Evolutionary conservation across 352 stramenopile genomes (phyloP).

Genomic region (Phytophthora chlamydospora): DNA sequence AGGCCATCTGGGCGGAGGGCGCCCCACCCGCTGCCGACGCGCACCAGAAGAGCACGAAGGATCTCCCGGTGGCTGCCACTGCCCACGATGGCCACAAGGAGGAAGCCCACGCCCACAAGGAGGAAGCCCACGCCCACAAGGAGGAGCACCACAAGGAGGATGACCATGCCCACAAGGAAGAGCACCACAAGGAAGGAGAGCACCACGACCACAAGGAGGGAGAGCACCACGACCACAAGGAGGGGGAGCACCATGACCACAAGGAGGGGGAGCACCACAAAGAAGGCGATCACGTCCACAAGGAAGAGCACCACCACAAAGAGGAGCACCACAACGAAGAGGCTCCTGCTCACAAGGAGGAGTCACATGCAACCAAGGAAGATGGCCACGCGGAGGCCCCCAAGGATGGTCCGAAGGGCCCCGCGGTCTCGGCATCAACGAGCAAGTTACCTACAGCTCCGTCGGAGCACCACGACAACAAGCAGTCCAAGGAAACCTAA

Average conservation of each 20-base stretch:
- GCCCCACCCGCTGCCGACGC: constrained; percentile 15
- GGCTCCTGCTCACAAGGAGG: constrained; percentile 11
- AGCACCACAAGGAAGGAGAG: background rate
- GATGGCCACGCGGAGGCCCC: constrained; percentile 24
- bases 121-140: background rate
- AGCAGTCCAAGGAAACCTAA: constrained; percentile 29
- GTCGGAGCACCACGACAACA: constrained; percentile 22
- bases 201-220: constrained; percentile 5
- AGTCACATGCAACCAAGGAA: constrained; percentile 19
- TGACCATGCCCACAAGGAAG: background rate
- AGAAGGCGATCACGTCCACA: constrained; percentile 12
- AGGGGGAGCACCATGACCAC: constrained; percentile 8
- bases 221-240: constrained; percentile 4
- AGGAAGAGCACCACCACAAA: constrained; percentile 14
- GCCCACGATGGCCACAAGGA: constrained; percentile 15
- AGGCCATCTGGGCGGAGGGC: constrained; percentile 60
- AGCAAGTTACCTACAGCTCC: constrained; percentile 14
- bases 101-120: constrained; percentile 1
- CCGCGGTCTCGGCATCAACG: constrained; percentile 21
- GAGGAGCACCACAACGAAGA: constrained; percentile 11
- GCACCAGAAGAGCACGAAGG: constrained; percentile 47
- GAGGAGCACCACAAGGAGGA: background rate
- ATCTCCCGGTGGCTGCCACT: constrained; percentile 26
- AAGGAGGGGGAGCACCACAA: constrained; percentile 13
- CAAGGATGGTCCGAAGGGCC: constrained; percentile 17